phyloP scores from a whole-genome alignment of 139 green algal genomes.

The Chlorella sp. region DNA sequence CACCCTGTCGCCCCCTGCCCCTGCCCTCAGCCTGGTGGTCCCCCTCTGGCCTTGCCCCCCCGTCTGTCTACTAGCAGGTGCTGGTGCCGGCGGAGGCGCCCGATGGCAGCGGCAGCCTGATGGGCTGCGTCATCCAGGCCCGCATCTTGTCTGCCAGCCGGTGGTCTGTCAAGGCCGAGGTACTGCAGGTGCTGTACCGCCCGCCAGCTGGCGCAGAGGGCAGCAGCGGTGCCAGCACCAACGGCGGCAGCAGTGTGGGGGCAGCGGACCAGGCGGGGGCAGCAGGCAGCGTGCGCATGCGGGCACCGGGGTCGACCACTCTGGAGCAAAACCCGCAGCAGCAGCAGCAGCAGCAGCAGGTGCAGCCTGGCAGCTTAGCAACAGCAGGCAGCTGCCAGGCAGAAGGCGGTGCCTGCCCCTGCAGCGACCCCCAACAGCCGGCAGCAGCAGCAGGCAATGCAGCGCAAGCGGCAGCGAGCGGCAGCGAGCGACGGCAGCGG shows the following conservation, averaged over 20 bases:
- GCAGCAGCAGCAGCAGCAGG: not conserved
- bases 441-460: not conserved
- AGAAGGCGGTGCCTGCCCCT: not conserved
- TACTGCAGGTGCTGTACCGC: conserved; percentile 59
- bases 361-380: no score
- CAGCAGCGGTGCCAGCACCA: not conserved
- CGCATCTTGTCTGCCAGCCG: conserved; percentile 59
- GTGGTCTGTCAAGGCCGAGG: conserved; percentile 75
- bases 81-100: conserved; percentile 62
- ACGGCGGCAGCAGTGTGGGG: not conserved
- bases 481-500: not conserved
- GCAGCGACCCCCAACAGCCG: not conserved
- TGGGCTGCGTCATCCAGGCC: conserved; percentile 78
- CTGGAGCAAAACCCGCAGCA: not conserved
- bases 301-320: no score
- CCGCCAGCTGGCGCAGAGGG: not conserved
- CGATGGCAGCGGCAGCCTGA: conserved; percentile 56
- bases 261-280: not conserved
- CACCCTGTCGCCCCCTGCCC: no score
- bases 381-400: not conserved
- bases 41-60: not conserved
- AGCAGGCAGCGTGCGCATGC: no score
- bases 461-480: not conserved
- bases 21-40: no score
- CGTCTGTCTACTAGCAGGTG: conserved; percentile 53